Conservation (phyloP, 768 basidiomycete species). For the Suillus variegatus region DNA sequence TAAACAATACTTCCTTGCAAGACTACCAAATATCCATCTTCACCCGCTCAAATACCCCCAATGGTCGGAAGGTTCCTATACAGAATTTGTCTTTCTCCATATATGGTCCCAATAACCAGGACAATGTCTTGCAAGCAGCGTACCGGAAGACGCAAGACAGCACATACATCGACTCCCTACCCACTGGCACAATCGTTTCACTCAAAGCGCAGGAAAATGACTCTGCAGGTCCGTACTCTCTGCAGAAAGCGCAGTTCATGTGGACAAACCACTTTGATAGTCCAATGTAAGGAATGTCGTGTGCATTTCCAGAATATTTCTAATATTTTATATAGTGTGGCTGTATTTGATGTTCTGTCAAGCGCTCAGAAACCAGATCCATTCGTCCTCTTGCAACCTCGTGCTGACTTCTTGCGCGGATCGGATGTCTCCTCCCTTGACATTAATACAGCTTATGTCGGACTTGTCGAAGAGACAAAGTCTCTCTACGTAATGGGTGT, state of each 20-base stretch:
- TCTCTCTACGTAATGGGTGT: constrained; percentile 89
- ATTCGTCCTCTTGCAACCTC: constrained; percentile 87
- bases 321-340: constrained; percentile 56
- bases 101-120: constrained; percentile 91
- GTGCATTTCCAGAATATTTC: background rate
- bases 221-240: constrained; percentile 27
- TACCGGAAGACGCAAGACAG: constrained; percentile 82
- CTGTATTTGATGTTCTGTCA: constrained; percentile 76
- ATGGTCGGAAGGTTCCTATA: constrained; percentile 43
- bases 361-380: constrained; percentile 51
- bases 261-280: constrained; percentile 64
- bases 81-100: constrained; percentile 90
- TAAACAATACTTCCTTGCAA: constrained; percentile 28
- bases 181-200: constrained; percentile 76
- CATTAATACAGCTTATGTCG: constrained; percentile 75
- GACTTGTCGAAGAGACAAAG: constrained; percentile 67
- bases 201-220: constrained; percentile 51
- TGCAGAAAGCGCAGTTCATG: constrained; percentile 40
- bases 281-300: constrained; percentile 59
- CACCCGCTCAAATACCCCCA: constrained; percentile 46
- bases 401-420: constrained; percentile 69
- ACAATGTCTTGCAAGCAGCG: constrained; percentile 65
- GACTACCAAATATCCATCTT: constrained; percentile 92
- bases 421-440: constrained; percentile 36
- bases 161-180: constrained; percentile 77